Conservation (phyloP, 768 basidiomycete genomes). For the Trametes maxima region DNA sequence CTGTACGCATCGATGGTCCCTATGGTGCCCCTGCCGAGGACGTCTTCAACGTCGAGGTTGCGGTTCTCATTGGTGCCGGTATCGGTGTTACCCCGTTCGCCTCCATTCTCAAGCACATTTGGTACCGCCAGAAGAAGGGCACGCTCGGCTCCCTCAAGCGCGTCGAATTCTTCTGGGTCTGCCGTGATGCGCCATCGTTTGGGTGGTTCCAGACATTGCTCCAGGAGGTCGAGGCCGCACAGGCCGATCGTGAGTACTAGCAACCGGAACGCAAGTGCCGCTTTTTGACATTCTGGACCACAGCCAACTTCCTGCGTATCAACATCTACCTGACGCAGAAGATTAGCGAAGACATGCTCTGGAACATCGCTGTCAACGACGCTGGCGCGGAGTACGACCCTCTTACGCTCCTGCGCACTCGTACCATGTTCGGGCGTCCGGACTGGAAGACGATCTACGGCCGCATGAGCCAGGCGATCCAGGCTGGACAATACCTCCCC, state of each 20-base stretch:
- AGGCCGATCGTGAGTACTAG: slow-evolving; percentile 75
- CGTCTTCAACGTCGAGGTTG: slow-evolving; percentile 83
- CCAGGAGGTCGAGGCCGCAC: slow-evolving; percentile 85
- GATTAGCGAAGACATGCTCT: slow-evolving; percentile 83
- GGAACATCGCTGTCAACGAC: slow-evolving; percentile 90
- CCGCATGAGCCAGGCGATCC: slow-evolving; percentile 75
- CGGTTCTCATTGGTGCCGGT: slow-evolving; percentile 90
- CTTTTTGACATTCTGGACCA: neutral
- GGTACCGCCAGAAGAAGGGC: slow-evolving; percentile 86
- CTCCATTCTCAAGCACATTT: slow-evolving; percentile 92
- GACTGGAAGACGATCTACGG: slow-evolving; percentile 85
- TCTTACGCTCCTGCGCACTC: slow-evolving; percentile 82
- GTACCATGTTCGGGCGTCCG: slow-evolving; percentile 91
- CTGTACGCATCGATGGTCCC: slow-evolving; percentile 83
- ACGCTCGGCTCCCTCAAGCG: slow-evolving; percentile 78
- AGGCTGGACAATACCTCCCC: slow-evolving; percentile 79
- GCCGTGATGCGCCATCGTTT: slow-evolving; percentile 93
- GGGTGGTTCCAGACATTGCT: slow-evolving; percentile 95
- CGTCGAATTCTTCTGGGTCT: slow-evolving; percentile 96
- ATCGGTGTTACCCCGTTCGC: slow-evolving; percentile 97
- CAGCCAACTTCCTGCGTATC: slow-evolving; percentile 91
- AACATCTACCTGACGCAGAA: slow-evolving; percentile 90
- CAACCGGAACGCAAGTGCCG: neutral
- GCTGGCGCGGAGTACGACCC: slow-evolving; percentile 86
- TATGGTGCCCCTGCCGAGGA: slow-evolving; percentile 94